These are phyloP conservation scores for Posidonia oceanica DNA, from an alignment of 116 monocot genomes.

Conservation along the genomic window DNA sequence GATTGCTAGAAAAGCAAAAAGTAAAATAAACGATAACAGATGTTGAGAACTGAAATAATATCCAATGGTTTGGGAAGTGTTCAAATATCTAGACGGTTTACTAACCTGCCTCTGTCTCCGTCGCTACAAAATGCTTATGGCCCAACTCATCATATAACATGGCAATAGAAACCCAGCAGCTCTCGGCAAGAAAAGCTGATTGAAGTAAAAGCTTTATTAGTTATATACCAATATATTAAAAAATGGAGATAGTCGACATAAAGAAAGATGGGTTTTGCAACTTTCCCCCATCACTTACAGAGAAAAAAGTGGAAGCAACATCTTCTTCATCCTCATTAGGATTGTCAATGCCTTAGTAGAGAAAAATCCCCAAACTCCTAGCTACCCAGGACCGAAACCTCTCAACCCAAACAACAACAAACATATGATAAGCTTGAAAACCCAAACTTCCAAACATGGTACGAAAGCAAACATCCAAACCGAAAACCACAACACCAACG, in stretches of 20 bases:
- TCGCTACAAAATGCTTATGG: slow-evolving; percentile 64
- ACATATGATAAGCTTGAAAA: too few relatives aligned
- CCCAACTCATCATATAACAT: slow-evolving; percentile 93
- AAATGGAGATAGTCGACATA: not conserved
- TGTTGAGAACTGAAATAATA: too few relatives aligned
- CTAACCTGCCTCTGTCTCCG: slow-evolving; percentile 75
- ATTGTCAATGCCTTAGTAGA: slow-evolving; percentile 64
- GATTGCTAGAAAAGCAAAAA: too few relatives aligned
- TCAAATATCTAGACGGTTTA: too few relatives aligned
- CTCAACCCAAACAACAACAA: too few relatives aligned
- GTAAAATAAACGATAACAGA: too few relatives aligned
- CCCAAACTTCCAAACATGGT: too few relatives aligned
- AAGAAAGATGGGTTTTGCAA: not conserved
- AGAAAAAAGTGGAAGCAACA: slow-evolving; percentile 65
- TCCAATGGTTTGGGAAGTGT: too few relatives aligned
- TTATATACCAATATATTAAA: not conserved
- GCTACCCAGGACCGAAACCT: too few relatives aligned
- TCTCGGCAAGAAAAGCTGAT: slow-evolving; percentile 64
- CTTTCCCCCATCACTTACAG: slow-evolving; percentile 32
- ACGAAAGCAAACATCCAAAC: too few relatives aligned
- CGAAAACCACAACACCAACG: too few relatives aligned
- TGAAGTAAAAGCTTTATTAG: not conserved
- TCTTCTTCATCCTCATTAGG: slow-evolving; percentile 50
- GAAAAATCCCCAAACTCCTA: too few relatives aligned
- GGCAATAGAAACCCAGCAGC: slow-evolving; percentile 88